phyloP scores from a whole-genome alignment of 192 early-diverging fungal species.

The Umbelopsis sp. region DNA sequence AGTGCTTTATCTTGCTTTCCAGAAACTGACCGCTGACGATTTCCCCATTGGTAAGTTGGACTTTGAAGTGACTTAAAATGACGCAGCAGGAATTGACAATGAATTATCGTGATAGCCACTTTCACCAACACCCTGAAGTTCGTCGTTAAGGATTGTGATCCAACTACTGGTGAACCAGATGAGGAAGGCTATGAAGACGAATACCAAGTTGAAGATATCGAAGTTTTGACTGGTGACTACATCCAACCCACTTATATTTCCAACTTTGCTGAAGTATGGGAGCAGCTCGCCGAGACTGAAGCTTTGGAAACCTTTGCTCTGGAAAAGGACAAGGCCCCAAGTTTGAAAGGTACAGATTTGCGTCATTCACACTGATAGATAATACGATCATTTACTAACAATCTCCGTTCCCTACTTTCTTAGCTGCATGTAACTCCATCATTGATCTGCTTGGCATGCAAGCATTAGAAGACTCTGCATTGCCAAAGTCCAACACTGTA shows the following conservation, averaged over 20 bases:
- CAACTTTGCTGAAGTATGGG: conserved; percentile 81
- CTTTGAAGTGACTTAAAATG: not conserved
- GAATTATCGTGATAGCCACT: conserved; percentile 45
- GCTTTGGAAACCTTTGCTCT: conserved; percentile 88
- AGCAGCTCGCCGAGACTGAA: conserved; percentile 69
- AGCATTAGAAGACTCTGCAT: conserved; percentile 71
- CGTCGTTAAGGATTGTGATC: conserved; percentile 94
- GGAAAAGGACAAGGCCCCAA: conserved; percentile 70
- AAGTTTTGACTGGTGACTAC: conserved; percentile 85
- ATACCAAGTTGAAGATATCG: conserved; percentile 87
- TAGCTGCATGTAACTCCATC: conserved; percentile 71
- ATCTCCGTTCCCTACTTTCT: not conserved
- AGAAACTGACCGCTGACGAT: conserved; percentile 60
- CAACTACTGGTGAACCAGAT: conserved; percentile 87
- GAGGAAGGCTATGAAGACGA: conserved; percentile 96
- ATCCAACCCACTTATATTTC: conserved; percentile 84
- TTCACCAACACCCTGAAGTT: conserved; percentile 91
- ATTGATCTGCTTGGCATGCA: conserved; percentile 87
- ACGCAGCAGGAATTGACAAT: conserved; percentile 3
- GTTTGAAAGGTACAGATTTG: conserved; percentile 61
- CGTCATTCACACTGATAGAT: no score
- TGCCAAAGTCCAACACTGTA: conserved; percentile 70
- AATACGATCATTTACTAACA: conserved; percentile 17
- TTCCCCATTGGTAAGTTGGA: conserved; percentile 57
- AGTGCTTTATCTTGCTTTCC: conserved; percentile 85